Percentiles rank a stretch among this genome's conserved stretches.
These are phyloP conservation scores for Saccharomycopsis selenospora DNA, from an alignment of 805 yeast genomes.

Conservation along the genomic window DNA sequence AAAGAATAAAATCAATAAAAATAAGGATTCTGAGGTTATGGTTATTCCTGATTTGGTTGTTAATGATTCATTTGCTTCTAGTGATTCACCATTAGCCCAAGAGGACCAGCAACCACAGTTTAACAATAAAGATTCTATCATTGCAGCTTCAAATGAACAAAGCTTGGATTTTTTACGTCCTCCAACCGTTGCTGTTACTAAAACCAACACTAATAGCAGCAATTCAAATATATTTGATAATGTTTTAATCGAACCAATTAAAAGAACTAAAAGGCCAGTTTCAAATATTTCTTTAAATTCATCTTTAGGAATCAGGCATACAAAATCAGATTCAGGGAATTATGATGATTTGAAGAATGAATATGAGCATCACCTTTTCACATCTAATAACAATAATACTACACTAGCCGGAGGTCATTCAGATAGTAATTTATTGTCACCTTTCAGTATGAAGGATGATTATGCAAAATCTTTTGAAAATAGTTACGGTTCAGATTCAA, in stretches of 20 bases:
- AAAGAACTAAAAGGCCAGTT: not conserved
- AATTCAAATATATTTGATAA: not conserved
- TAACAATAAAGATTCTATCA: too few relatives aligned
- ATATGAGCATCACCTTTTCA: not conserved
- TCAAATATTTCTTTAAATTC: not conserved
- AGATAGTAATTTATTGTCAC: not conserved
- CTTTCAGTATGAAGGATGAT: not conserved
- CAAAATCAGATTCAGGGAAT: not conserved
- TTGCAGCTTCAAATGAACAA: too few relatives aligned
- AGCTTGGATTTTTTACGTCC: too few relatives aligned
- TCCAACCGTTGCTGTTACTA: too few relatives aligned
- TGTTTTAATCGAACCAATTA: not conserved
- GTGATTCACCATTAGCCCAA: too few relatives aligned
- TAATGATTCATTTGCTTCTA: not conserved
- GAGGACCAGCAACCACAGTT: too few relatives aligned
- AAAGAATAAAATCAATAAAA: not conserved
- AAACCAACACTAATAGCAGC: too few relatives aligned
- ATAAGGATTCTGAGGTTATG: not conserved
- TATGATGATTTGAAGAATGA: not conserved
- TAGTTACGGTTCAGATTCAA: not conserved
- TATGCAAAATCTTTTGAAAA: not conserved
- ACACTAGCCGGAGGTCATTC: not conserved
- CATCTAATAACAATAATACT: not conserved
- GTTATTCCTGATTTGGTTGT: not conserved
- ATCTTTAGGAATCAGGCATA: not conserved